Evolutionary conservation across 2,329 filamentous ascomycete genomes (phyloP).

Genomic region (Aspergillus quadricinctus): DNA sequence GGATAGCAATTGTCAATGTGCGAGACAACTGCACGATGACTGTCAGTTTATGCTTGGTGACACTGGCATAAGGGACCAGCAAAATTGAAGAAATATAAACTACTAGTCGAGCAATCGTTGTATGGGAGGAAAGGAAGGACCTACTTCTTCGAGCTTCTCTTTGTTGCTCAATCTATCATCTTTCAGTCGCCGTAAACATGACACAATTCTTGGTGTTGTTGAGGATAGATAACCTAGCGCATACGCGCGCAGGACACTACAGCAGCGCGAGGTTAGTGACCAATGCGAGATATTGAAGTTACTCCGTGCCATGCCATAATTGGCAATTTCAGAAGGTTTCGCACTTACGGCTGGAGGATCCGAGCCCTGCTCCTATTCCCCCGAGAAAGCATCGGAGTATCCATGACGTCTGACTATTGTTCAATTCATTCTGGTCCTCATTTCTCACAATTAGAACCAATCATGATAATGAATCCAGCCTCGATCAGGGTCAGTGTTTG

Average conservation of each 20-base stretch:
- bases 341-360: conserved; percentile 33
- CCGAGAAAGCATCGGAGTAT: conserved; percentile 19
- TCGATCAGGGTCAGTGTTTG: background rate
- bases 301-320: background rate
- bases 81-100: background rate
- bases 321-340: conserved; percentile 2
- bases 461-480: conserved; percentile 2
- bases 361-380: conserved; percentile 19
- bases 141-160: conserved; percentile 36
- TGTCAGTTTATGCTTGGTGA: conserved; percentile 15
- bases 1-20: conserved; percentile 38
- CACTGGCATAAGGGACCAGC: background rate
- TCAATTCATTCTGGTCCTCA: conserved; percentile 23
- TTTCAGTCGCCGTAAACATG: conserved; percentile 32
- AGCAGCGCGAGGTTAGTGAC: conserved; percentile 2
- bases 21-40: conserved; percentile 30
- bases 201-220: conserved; percentile 44
- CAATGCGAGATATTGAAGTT: background rate
- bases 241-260: conserved; percentile 44
- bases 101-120: background rate
- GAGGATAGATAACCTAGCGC: conserved; percentile 46
- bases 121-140: conserved; percentile 9
- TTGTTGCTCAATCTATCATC: conserved; percentile 27
- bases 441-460: conserved; percentile 11
- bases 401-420: conserved; percentile 21